Evolutionary conservation across 2,329 filamentous ascomycete genomes (phyloP).

Genomic region (Zasmidium angulare): DNA sequence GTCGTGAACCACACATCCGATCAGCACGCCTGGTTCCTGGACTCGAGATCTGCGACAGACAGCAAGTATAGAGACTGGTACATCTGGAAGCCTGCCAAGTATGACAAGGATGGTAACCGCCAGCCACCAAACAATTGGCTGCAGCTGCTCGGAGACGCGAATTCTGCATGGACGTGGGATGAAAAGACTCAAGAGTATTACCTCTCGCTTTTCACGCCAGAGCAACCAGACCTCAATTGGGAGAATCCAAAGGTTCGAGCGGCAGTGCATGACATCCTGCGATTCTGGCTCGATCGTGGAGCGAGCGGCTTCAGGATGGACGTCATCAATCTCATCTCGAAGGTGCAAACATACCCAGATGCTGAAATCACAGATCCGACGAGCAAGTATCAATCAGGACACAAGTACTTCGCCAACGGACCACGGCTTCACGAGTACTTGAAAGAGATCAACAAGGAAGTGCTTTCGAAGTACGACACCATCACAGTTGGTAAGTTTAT

Average conservation of each 20-base stretch:
- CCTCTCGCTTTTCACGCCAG: conserved; percentile 47
- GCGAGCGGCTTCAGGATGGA: conserved; percentile 49
- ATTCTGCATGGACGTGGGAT: conserved; percentile 48
- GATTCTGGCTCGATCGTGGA: conserved; percentile 44
- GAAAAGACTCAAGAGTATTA: conserved; percentile 49
- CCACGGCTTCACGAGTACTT: conserved; percentile 60
- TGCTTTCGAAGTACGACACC: conserved; percentile 57
- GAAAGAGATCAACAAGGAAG: conserved; percentile 52
- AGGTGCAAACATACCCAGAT: conserved; percentile 44
- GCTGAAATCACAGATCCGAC: conserved; percentile 42
- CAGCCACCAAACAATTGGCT: conserved; percentile 59
- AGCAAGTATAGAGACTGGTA: conserved; percentile 62
- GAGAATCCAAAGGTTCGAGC: conserved; percentile 45
- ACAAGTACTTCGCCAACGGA: conserved; percentile 56
- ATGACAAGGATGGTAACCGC: conserved; percentile 53
- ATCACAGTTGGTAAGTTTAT: conserved; percentile 50
- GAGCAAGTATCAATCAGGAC: conserved; percentile 48
- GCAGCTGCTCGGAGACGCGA: conserved; percentile 39
- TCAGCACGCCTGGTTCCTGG: conserved; percentile 60
- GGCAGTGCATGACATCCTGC: conserved; percentile 48
- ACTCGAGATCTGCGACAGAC: conserved; percentile 52
- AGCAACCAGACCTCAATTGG: conserved; percentile 52
- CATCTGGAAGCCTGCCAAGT: conserved; percentile 62
- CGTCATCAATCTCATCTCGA: conserved; percentile 52
- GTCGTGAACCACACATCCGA: conserved; percentile 35